Base-by-base conservation (phyloP, 805 yeast species). In the Jamesozyma piceae region DNA sequence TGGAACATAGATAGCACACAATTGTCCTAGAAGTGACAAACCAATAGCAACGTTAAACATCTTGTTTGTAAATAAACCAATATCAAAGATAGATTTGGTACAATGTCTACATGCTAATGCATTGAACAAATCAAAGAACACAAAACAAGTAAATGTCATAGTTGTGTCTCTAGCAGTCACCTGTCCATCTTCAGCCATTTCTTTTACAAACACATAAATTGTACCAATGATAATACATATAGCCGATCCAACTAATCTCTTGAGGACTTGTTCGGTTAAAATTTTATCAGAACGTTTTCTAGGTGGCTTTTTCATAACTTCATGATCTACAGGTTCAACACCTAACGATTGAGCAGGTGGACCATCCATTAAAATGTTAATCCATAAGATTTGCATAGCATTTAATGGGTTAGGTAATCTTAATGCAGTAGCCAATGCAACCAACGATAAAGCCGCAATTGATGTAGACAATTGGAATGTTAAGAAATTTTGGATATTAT, bases 281-380 rank as follows among this genome's bases (percentile, higher is more conserved):
- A 92, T 92, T 55, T 80, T 80, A 48, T 90, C 97, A 43, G 76
- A 71, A 60, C 97, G 79, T 41, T 78, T 74, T 65, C 99, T 79
- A 42, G 98, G 98, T n/a, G 97, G 97, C 59, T 82, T 84, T 49
- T 75, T 78, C 97, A 90, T 89, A 31, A 90, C 95, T 60, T 83
- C 95, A 48, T 83, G 88, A 58, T 90, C 97, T 13, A 90, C 97
- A 1, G 96, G 95, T 65, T 90, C 98, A 27, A 92, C 97, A 45
- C 98, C 98, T 35, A 90, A 69, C 0, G 95, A 84, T 67, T 90
- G 98, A 1, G 97, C 97, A 3, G 98, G 98, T 10, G 98, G 98
- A 1, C 98, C 98, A 67, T 90, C 98, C 98, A 90, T 90, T 44
- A 90, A 72, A 49, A 90, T 92, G 62, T 90, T 90, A 61, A 90